phyloP scores from a whole-genome alignment of 305 asterid species.

The Andrographis paniculata region DNA sequence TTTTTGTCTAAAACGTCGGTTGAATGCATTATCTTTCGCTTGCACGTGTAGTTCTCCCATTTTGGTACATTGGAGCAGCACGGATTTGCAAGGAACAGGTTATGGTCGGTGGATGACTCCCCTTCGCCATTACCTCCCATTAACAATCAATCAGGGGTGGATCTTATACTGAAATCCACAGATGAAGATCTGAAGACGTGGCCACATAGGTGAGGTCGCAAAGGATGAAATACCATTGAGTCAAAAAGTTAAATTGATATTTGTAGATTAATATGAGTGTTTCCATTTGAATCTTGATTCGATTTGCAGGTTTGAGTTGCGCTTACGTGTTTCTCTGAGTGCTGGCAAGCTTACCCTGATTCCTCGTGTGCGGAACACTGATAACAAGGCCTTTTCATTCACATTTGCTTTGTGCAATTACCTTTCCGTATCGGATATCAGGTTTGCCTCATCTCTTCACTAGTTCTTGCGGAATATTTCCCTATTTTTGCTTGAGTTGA shows the following conservation, averaged over 20 bases:
- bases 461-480: background rate
- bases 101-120: slow-evolving; percentile 66
- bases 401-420: slow-evolving; percentile 66
- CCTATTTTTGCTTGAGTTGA: too few relatives aligned
- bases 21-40: slow-evolving; percentile 17
- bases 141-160: slow-evolving; percentile 53
- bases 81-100: slow-evolving; percentile 76
- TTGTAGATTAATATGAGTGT: slow-evolving; percentile 6
- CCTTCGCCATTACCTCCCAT: slow-evolving; percentile 66
- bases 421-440: slow-evolving; percentile 48
- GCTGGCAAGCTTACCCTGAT: slow-evolving; percentile 74
- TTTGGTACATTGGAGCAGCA: slow-evolving; percentile 65
- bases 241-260: background rate
- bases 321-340: slow-evolving; percentile 57
- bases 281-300: slow-evolving; percentile 18
- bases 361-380: slow-evolving; percentile 61
- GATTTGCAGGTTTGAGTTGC: slow-evolving; percentile 68
- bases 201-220: slow-evolving; percentile 64
- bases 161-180: slow-evolving; percentile 65
- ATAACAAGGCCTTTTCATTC: slow-evolving; percentile 59
- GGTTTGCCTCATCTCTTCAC: slow-evolving; percentile 16
- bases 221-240: slow-evolving; percentile 8
- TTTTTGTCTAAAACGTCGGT: slow-evolving; percentile 7
- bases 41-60: slow-evolving; percentile 42
- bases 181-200: slow-evolving; percentile 78